Evolutionary conservation across 1,284 basidiomycete species (phyloP).

Genomic region (Naganishia sp.): DNA sequence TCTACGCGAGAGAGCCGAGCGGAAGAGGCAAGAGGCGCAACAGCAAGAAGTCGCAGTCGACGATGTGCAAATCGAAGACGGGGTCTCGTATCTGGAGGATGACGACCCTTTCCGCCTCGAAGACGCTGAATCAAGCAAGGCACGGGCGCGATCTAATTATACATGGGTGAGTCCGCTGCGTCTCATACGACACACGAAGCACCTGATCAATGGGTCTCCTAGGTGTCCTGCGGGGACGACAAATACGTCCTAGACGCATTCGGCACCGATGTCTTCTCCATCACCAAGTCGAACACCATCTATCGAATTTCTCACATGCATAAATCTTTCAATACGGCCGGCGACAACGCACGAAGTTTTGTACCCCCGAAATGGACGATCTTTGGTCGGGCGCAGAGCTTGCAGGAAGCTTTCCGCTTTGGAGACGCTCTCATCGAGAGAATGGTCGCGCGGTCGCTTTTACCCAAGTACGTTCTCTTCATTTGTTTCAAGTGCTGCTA

Average conservation of each 20-base stretch:
- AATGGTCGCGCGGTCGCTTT: conserved; percentile 35
- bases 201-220: conserved; percentile 58
- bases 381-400: conserved; percentile 40
- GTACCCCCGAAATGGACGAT: conserved; percentile 33
- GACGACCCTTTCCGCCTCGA: conserved; percentile 67
- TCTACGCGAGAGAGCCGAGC: background rate
- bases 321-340: conserved; percentile 36
- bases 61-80: conserved; percentile 34
- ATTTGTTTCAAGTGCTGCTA: background rate
- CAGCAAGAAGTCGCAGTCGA: conserved; percentile 29
- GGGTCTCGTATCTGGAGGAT: conserved; percentile 75
- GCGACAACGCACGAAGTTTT: conserved; percentile 14
- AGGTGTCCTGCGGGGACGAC: conserved; percentile 79
- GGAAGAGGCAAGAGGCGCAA: conserved; percentile 7
- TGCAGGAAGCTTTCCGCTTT: conserved; percentile 51
- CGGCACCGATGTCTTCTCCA: conserved; percentile 64
- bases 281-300: conserved; percentile 57
- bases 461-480: conserved; percentile 34
- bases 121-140: conserved; percentile 54
- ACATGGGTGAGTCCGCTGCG: conserved; percentile 51
- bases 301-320: conserved; percentile 38
- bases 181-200: background rate
- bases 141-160: conserved; percentile 58
- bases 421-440: conserved; percentile 49
- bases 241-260: conserved; percentile 77